Conservation (phyloP, 2,329 filamentous ascomycete genomes). For the Alternaria triticina region DNA sequence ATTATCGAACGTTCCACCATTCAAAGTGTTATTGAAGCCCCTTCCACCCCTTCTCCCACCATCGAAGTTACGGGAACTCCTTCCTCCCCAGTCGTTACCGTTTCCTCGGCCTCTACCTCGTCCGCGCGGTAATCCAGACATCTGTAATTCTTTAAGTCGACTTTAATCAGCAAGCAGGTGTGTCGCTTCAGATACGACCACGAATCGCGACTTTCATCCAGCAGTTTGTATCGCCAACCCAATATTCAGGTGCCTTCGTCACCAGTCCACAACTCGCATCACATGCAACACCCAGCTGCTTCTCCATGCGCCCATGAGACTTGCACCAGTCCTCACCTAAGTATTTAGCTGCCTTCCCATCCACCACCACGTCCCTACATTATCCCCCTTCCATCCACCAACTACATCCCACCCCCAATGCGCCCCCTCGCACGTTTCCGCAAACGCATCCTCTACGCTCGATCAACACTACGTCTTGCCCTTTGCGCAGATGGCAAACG, state of each 20-base stretch:
- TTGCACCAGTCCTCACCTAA: neutral
- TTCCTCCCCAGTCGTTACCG: accelerated
- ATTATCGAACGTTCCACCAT: neutral
- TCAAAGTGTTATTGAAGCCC: neutral
- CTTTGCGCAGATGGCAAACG: neutral
- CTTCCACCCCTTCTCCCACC: too few species aligned
- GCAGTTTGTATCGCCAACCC: neutral
- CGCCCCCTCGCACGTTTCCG: neutral
- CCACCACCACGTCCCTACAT: neutral
- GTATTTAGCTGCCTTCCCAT: neutral
- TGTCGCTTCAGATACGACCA: accelerated
- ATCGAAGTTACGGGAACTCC: neutral
- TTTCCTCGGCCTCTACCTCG: too few species aligned
- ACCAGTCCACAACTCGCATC: neutral
- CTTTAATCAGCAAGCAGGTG: too few species aligned
- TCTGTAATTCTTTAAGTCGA: too few species aligned
- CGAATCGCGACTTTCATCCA: neutral
- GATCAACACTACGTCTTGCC: neutral
- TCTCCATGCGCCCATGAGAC: neutral
- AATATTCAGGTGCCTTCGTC: neutral
- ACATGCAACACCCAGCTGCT: neutral
- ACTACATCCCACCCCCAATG: neutral
- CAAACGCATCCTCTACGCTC: neutral
- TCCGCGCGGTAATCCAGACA: too few species aligned
- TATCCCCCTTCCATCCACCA: neutral